Conservation (phyloP, 768 basidiomycete genomes). For the Tulasnella sp. region DNA sequence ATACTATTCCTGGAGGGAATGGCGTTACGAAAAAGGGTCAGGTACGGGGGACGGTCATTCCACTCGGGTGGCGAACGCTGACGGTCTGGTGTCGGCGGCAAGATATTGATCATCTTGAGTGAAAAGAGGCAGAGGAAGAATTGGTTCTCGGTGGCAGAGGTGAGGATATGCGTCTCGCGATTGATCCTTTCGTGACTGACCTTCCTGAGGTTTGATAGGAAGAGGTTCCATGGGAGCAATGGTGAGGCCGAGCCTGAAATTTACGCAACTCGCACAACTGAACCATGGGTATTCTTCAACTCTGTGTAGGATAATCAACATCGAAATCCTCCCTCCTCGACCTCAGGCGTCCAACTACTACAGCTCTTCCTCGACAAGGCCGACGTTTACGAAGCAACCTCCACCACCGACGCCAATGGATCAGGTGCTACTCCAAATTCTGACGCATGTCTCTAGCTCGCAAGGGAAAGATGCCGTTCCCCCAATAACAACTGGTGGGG, state of each 20-base stretch:
- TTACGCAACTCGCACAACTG: background rate
- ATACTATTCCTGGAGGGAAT: conserved; percentile 37
- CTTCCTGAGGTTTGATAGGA: conserved; percentile 46
- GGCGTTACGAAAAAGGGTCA: conserved; percentile 55
- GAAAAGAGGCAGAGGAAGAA: conserved; percentile 68
- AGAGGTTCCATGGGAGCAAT: conserved; percentile 84
- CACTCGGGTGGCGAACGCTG: background rate
- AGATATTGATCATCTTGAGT: conserved; percentile 73
- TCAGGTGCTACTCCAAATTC: conserved; percentile 45
- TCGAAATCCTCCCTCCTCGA: conserved; percentile 52
- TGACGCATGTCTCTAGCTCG: conserved; percentile 75
- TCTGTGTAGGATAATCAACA: conserved; percentile 65
- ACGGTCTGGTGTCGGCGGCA: background rate
- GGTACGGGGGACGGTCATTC: conserved; percentile 41
- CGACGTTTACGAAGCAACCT: conserved; percentile 16
- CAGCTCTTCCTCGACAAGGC: background rate
- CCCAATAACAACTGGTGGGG: conserved; percentile 63
- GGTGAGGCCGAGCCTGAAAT: conserved; percentile 44
- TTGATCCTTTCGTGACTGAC: background rate
- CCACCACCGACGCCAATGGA: conserved; percentile 33
- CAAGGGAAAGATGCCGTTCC: conserved; percentile 70
- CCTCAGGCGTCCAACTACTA: conserved; percentile 11
- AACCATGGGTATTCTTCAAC: background rate
- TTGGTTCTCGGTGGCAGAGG: conserved; percentile 54
- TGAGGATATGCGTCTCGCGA: background rate